These are phyloP conservation scores for Ophiocordyceps camponoti-leonardi DNA, from an alignment of 2,329 filamentous ascomycete species.

Conservation along the genomic window DNA sequence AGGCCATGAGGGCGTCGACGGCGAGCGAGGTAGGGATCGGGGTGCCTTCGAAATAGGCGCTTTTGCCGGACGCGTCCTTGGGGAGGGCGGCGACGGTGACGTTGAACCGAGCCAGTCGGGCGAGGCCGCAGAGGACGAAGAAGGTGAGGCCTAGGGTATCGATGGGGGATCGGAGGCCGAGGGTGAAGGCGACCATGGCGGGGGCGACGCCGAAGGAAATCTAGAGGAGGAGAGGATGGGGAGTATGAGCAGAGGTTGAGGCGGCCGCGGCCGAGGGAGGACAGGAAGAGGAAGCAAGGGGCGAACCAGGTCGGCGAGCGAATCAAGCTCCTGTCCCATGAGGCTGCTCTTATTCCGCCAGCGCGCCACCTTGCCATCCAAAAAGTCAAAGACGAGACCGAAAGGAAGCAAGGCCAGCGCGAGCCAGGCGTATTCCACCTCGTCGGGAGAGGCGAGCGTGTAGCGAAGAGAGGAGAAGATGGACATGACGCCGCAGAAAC, in stretches of 20 bases:
- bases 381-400: slow-evolving; percentile 92
- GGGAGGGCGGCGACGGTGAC: slow-evolving; percentile 81
- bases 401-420: slow-evolving; percentile 81
- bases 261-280: not conserved
- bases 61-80: slow-evolving; percentile 84
- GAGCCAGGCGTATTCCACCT: slow-evolving; percentile 56
- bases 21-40: slow-evolving; percentile 83
- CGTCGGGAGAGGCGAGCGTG: slow-evolving; percentile 54
- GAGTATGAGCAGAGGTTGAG: no score
- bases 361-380: slow-evolving; percentile 90
- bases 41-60: slow-evolving; percentile 89
- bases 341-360: slow-evolving; percentile 95
- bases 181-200: slow-evolving; percentile 69
- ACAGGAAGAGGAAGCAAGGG: not conserved
- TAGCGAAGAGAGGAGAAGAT: slow-evolving; percentile 91
- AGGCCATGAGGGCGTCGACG: slow-evolving; percentile 72
- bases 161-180: slow-evolving; percentile 68
- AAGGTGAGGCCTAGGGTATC: slow-evolving; percentile 70
- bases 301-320: slow-evolving; percentile 77
- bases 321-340: slow-evolving; percentile 97
- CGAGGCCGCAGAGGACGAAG: slow-evolving; percentile 90
- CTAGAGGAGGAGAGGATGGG: slow-evolving; percentile 27
- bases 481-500: slow-evolving; percentile 85
- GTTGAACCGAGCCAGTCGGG: slow-evolving; percentile 90
- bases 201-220: slow-evolving; percentile 92